Evolutionary conservation across 495 filamentous ascomycete genomes (phyloP), one percentile per base, ranked within the genome.

Genomic region (Podospora anserina): DNA sequence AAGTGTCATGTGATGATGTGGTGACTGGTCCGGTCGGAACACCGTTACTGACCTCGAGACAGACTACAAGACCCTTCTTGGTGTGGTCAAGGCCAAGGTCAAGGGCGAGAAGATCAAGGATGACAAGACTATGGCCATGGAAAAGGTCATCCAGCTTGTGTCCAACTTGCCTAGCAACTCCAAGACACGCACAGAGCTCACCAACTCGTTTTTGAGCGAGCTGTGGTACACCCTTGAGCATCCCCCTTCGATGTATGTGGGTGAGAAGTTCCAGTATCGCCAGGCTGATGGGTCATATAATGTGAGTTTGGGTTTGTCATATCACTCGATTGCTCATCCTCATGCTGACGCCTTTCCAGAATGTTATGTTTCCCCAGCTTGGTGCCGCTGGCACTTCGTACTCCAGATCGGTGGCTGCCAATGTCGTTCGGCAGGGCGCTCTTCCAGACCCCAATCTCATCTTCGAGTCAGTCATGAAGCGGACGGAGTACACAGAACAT

Each of bases 51-150:
- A 26, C 34, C 15, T 56, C 2, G 1, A 23, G 49, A 23, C 57
- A 83, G 82, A 84, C 66, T 62, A 77, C 65, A 78, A 80, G 71
- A 81, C 83, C 0, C 68, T 85, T 20, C 66, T 69, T 54, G 71
- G 71, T 7, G 69, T 84, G 34, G 56, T 79, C 34, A 66, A 71
- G 66, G 68, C 71, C 67, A 81, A 80, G 75, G 5, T 83, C 27
- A 82, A 77, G 67, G 79, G 82, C 27, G 75, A 90, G 19, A 85
- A 88, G 64, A 70, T 87, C 23, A 70, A 80, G 0, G 88, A 92
- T 70, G 92, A 95, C 76, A 94, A 93, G 81, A 92, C 89, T 20
- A 88, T 89, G 81, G 78, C 90, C 67, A 92, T 93, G 90, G 91
- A 94, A 74, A 82, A 83, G n/a, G 82, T 90, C 63, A 92, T 92